Conservation (phyloP, 1,139 yeast species). For the Candida freyschussii region DNA sequence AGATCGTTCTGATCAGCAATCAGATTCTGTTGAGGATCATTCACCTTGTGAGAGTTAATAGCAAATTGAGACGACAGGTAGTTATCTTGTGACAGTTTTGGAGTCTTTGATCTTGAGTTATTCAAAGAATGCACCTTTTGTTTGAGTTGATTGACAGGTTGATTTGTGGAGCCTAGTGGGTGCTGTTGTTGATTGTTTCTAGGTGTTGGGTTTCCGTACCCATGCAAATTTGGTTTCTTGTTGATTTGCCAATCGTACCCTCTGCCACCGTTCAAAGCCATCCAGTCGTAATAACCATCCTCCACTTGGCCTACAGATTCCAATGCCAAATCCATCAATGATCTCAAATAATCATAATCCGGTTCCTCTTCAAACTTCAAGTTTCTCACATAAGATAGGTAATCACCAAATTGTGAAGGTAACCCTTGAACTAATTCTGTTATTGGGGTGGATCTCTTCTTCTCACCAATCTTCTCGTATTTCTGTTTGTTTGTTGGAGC, state of each 20-base stretch:
- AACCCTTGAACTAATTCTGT: constrained; percentile 61
- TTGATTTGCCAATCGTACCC: constrained; percentile 81
- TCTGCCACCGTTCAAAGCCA: constrained; percentile 73
- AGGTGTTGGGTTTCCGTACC: constrained; percentile 71
- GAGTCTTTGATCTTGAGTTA: constrained; percentile 25
- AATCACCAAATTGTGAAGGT: constrained; percentile 76
- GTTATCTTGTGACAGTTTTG: constrained; percentile 21
- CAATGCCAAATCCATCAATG: constrained; percentile 55
- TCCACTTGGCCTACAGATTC: constrained; percentile 51
- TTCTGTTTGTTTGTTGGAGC: constrained; percentile 81
- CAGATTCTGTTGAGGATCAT: constrained; percentile 23
- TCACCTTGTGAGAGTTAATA: constrained; percentile 19
- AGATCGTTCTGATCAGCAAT: constrained; percentile 22
- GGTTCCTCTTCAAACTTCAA: constrained; percentile 75
- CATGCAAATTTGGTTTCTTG: constrained; percentile 76
- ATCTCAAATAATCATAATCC: constrained; percentile 68
- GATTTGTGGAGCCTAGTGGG: constrained; percentile 3
- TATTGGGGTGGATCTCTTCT: constrained; percentile 67
- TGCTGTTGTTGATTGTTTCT: constrained; percentile 30
- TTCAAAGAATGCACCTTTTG: constrained; percentile 26
- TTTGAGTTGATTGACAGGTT: constrained; percentile 13
- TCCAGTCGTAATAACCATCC: constrained; percentile 80
- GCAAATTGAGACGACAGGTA: constrained; percentile 25
- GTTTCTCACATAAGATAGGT: constrained; percentile 64
- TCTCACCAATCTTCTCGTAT: constrained; percentile 78